Base-by-base conservation (phyloP, 2,329 filamentous ascomycete genomes). In the Mollisia scopiformis region DNA sequence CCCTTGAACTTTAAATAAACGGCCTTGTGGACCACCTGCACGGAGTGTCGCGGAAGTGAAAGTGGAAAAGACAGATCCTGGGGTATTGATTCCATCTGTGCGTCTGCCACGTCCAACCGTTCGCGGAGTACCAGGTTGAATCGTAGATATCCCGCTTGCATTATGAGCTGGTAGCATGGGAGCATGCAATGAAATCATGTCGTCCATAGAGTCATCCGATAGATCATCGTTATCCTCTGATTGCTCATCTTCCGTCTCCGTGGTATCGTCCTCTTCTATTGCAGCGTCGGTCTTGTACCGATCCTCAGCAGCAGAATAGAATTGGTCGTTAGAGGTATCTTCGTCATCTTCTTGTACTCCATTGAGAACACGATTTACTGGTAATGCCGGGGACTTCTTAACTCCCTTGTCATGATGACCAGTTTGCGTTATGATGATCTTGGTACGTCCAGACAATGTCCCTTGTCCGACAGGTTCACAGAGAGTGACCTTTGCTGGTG, bases 391-490 rank as follows among this genome's bases (percentile, higher is more conserved):
- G 28, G 76, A 76, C 59, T 78, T 78, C 65, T 80, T 78, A 69
- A 72, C 76, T 73, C 73, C 82, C 78, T 85, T 88, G 71, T 62
- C 72, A 60, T 85, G 84, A 25, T 80, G 81, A 67, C 81, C 84
- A 4, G 86, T 84, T 27, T 84, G 84, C 51, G 91, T 88, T 23
- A 98, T 81, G 25, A 99, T 88, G 59, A 99, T 92, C 70, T 90
- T 93, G 16, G 93, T 99, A 13, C 80, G 84, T 0, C 91, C 83
- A 8, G 88, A 83, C 50, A 99, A 74, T 5, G 95, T 75, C 8
- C 95, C 95, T 75, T 99, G 95, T 6, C 91, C 87, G 16, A 98
- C 93, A 8, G 95, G 95, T 74, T 99, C 95, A 73, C 93, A 98
- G n/a, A 96, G 86, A 51, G 91, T 88, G 62, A 98, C 91, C 76